phyloP scores from a whole-genome alignment of 306 rosid genomes.

The Betula pendula region DNA sequence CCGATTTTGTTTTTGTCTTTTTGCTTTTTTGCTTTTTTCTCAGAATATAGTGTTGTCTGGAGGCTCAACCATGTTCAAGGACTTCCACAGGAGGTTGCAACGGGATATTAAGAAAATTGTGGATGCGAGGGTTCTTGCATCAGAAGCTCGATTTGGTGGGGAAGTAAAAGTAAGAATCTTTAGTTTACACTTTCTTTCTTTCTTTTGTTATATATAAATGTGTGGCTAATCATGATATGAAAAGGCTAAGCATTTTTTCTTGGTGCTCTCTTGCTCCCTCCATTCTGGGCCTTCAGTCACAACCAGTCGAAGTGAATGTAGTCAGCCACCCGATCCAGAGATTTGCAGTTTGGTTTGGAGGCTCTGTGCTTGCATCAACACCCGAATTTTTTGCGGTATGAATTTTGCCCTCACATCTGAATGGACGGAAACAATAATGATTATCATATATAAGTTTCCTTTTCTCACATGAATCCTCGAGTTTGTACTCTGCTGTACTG shows the following conservation, averaged over 20 bases:
- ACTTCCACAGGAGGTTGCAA: conserved; percentile 95
- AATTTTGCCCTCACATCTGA: conserved; percentile 14
- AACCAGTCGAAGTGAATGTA: conserved; percentile 97
- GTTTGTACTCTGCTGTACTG: not conserved
- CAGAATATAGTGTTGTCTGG: conserved; percentile 97
- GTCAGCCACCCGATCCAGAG: conserved; percentile 97
- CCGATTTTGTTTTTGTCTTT: conserved; percentile 2
- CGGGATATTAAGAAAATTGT: conserved; percentile 94
- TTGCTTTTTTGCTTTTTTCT: conserved; percentile 17
- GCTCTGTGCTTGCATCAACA: conserved; percentile 98
- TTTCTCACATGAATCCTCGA: not conserved
- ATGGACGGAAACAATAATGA: not conserved
- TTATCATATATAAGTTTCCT: not conserved
- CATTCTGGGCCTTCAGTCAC: conserved; percentile 53
- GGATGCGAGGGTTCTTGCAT: conserved; percentile 83
- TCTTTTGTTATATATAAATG: not conserved
- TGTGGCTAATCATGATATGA: not conserved
- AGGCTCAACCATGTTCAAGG: conserved; percentile 99
- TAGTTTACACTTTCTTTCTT: not conserved
- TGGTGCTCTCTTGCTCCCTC: conserved; percentile 8
- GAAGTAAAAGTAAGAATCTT: conserved; percentile 64
- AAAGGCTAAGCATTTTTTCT: conserved; percentile 16
- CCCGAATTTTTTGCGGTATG: conserved; percentile 91
- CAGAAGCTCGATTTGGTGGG: conserved; percentile 79
- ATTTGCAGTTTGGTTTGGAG: conserved; percentile 99